phyloP scores from a whole-genome alignment of 2,329 filamentous ascomycete species.

The Talaromyces funiculosus region DNA sequence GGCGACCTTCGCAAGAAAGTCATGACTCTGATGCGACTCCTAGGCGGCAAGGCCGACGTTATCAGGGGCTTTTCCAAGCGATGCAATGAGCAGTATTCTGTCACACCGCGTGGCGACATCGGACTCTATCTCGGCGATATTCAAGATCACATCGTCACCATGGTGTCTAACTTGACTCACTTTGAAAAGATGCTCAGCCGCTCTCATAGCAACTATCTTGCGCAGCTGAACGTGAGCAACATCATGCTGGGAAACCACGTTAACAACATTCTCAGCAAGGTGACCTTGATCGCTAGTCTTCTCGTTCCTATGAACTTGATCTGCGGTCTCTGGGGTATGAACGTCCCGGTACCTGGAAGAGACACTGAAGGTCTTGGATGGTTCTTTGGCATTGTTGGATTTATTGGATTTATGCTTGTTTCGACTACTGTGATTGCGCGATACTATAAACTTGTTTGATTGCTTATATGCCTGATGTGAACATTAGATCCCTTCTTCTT shows the following conservation, averaged over 20 bases:
- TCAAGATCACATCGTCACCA: slow-evolving; percentile 97
- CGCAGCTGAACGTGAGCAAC: slow-evolving; percentile 87
- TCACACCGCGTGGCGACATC: slow-evolving; percentile 93
- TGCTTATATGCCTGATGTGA: neutral
- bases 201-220: slow-evolving; percentile 91
- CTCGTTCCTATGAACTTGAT: slow-evolving; percentile 94
- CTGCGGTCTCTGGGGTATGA: slow-evolving; percentile 56
- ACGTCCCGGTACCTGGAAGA: slow-evolving; percentile 43
- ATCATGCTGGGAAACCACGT: slow-evolving; percentile 81
- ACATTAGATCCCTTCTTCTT: neutral
- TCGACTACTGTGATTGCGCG: slow-evolving; percentile 35
- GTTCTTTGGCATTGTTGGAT: slow-evolving; percentile 48
- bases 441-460: slow-evolving; percentile 38
- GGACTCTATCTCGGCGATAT: slow-evolving; percentile 95
- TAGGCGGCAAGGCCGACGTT: slow-evolving; percentile 97
- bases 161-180: slow-evolving; percentile 93
- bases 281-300: slow-evolving; percentile 88
- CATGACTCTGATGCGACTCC: slow-evolving; percentile 83
- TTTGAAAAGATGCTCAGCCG: slow-evolving; percentile 97
- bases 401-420: slow-evolving; percentile 40
- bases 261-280: slow-evolving; percentile 87
- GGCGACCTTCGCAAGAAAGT: slow-evolving; percentile 90
- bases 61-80: slow-evolving; percentile 97
- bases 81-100: slow-evolving; percentile 94
- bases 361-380: slow-evolving; percentile 32